Conservation (phyloP, 768 basidiomycete species). For the Mycena vitilis region DNA sequence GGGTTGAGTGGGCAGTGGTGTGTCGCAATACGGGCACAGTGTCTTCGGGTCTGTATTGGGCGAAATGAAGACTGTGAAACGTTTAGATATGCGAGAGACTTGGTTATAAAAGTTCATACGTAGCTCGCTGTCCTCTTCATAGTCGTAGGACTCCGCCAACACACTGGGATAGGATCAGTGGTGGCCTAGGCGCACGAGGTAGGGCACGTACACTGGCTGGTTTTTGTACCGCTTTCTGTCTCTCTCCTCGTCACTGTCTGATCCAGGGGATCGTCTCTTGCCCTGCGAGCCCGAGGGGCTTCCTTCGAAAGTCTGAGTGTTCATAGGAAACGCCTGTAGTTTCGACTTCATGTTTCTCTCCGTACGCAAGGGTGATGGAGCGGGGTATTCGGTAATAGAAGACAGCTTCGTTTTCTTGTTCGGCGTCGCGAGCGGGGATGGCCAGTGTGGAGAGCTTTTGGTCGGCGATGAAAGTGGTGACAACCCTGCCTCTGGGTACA, state of each 20-base stretch:
- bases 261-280: conserved; percentile 28
- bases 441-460: not conserved
- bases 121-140: conserved; percentile 31
- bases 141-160: conserved; percentile 11
- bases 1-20: conserved; percentile 69
- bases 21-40: conserved; percentile 87
- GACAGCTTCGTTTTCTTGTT: not conserved
- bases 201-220: conserved; percentile 12
- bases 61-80: conserved; percentile 60
- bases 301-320: conserved; percentile 1
- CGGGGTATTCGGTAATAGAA: conserved; percentile 10
- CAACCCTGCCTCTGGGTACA: not conserved
- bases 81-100: not conserved
- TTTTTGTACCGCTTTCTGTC: conserved; percentile 33
- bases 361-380: conserved; percentile 22
- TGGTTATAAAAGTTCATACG: conserved; percentile 7
- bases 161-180: not conserved
- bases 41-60: conserved; percentile 69
- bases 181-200: no score
- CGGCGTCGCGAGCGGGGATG: conserved; percentile 24
- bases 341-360: conserved; percentile 4
- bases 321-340: conserved; percentile 31
- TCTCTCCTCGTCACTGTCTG: conserved; percentile 30
- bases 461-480: conserved; percentile 26
- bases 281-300: conserved; percentile 7